Conservation (phyloP, 2,329 filamentous ascomycete genomes). For the Hyphodiscus sp. region DNA sequence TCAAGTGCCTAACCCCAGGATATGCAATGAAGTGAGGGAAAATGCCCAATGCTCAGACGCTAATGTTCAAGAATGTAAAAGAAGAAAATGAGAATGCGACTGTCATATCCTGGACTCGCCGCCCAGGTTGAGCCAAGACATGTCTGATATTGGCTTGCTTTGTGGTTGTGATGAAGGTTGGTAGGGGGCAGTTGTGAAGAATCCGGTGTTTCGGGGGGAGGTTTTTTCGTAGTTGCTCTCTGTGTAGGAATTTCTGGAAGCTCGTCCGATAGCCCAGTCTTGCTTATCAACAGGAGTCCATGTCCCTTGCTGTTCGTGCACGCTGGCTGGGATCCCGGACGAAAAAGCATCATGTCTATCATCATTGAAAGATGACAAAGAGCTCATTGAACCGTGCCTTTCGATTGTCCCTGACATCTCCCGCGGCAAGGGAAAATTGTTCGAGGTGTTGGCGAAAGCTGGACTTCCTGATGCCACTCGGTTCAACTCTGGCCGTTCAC, state of each 20-base stretch:
- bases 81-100: slow-evolving; percentile 1
- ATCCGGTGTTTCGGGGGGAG: slow-evolving; percentile 27
- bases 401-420: slow-evolving; percentile 57
- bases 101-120: slow-evolving; percentile 20
- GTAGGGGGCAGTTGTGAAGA: slow-evolving; percentile 11
- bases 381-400: slow-evolving; percentile 41
- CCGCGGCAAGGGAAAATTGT: slow-evolving; percentile 45
- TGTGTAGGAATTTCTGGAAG: slow-evolving; percentile 47
- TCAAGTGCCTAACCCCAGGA: neutral
- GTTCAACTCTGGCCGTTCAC: slow-evolving; percentile 50
- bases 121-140: slow-evolving; percentile 76
- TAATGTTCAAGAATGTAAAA: slow-evolving; percentile 4
- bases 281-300: slow-evolving; percentile 30
- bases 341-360: slow-evolving; percentile 45
- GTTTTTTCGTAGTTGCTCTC: slow-evolving; percentile 39
- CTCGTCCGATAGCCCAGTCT: slow-evolving; percentile 44
- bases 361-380: slow-evolving; percentile 24
- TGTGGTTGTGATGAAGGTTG: slow-evolving; percentile 11
- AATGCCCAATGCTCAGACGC: slow-evolving; percentile 1
- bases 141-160: slow-evolving; percentile 44
- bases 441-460: slow-evolving; percentile 49
- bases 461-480: slow-evolving; percentile 63
- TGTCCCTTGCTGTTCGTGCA: slow-evolving; percentile 30
- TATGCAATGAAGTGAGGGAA: slow-evolving; percentile 5
- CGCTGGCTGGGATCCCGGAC: slow-evolving; percentile 58